Evolutionary conservation across 345 rosid genomes (phyloP).

Genomic region (Salix koriyanagi): DNA sequence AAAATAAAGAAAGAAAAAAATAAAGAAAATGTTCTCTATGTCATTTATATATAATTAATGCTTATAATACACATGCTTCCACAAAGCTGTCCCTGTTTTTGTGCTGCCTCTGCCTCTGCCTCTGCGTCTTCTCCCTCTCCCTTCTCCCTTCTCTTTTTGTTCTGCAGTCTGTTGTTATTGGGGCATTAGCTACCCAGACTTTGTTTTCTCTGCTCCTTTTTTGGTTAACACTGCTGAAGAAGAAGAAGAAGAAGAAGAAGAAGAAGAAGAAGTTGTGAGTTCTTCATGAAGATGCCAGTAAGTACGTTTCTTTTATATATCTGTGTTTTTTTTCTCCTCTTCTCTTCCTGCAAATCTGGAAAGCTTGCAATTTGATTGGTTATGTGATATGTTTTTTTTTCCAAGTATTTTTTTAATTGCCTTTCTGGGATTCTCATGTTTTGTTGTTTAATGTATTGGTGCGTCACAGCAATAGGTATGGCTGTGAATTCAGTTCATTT

Average conservation of each 20-base stretch:
- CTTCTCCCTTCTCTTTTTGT: conserved; percentile 4
- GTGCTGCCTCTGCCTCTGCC: conserved; percentile 28
- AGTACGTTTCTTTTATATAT: conserved; percentile 56
- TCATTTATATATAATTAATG: conserved; percentile 63
- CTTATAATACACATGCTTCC: conserved; percentile 44
- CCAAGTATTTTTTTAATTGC: background rate
- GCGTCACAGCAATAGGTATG: conserved; percentile 2
- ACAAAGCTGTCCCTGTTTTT: conserved; percentile 33
- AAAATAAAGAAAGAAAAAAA: background rate
- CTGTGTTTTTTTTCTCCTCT: conserved; percentile 18
- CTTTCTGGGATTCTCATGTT: background rate
- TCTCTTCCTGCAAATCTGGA: conserved; percentile 20
- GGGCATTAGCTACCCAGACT: background rate
- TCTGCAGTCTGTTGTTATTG: conserved; percentile 7
- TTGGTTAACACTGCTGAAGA: conserved; percentile 1
- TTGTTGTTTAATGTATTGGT: background rate
- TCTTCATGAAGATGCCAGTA: conserved; percentile 93
- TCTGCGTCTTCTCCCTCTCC: conserved; percentile 9
- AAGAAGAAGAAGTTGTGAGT: conserved; percentile 17
- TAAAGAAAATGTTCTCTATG: conserved; percentile 12
- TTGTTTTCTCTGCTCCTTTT: conserved; percentile 2
- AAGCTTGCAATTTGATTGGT: conserved; percentile 16
- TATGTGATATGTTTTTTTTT: background rate
- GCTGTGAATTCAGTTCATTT: conserved; percentile 8
- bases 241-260: background rate